These are phyloP conservation scores for Hippophae gyantsensis DNA, from an alignment of 306 rosid genomes.

Conservation along the genomic window DNA sequence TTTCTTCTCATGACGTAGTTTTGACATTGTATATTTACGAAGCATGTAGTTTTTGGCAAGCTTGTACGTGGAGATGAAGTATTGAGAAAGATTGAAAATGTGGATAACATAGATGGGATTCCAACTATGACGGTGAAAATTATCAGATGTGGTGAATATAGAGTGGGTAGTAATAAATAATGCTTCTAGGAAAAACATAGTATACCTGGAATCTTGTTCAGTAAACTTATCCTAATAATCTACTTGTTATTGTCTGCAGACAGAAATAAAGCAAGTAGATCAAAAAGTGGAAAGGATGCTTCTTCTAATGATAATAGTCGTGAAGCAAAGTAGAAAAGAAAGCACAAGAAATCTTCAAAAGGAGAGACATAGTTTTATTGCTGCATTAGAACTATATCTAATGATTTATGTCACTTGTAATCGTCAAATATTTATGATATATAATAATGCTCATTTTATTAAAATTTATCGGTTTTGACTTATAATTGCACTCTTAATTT, in stretches of 20 bases:
- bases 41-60: slow-evolving; percentile 80
- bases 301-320: slow-evolving; percentile 47
- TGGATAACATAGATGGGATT: slow-evolving; percentile 63
- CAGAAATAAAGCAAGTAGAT: slow-evolving; percentile 39
- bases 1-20: slow-evolving; percentile 9
- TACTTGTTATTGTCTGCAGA: slow-evolving; percentile 27
- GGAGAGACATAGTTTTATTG: slow-evolving; percentile 17
- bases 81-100: slow-evolving; percentile 67
- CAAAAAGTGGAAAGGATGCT: slow-evolving; percentile 36
- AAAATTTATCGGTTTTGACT: too few relatives aligned
- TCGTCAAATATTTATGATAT: too few relatives aligned
- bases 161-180: slow-evolving; percentile 41
- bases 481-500: too few relatives aligned
- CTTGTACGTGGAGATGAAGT: slow-evolving; percentile 65
- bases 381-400: too few relatives aligned
- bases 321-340: slow-evolving; percentile 45
- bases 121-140: slow-evolving; percentile 89
- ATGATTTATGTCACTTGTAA: too few relatives aligned
- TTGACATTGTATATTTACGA: slow-evolving; percentile 40
- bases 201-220: background rate
- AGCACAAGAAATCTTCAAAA: slow-evolving; percentile 55
- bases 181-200: too few relatives aligned
- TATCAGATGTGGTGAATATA: slow-evolving; percentile 74
- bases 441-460: too few relatives aligned
- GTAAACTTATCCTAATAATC: too few relatives aligned